Evolutionary conservation across 805 yeast species (phyloP), one percentile per base, ranked within the genome.

Genomic region (Ogataea parapolymorpha): DNA sequence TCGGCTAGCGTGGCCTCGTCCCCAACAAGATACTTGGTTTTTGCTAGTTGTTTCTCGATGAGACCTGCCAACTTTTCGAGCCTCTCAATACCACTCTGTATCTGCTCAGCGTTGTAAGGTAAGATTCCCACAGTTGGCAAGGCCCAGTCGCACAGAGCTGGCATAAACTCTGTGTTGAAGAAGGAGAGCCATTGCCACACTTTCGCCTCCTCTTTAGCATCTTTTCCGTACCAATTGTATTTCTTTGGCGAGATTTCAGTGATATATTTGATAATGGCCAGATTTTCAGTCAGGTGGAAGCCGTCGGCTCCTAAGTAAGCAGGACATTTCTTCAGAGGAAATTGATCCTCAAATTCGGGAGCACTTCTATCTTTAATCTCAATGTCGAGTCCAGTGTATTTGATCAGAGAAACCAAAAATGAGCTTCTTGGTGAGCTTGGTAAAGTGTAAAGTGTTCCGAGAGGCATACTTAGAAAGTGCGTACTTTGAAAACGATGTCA

Each of bases 1-100:
- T 36, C 34, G 11, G 39, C 39, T n/a, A 36, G 16, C 7, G 34
- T 36, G 9, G 39, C n/a, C 15, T 36, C 33, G 13, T 27, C 39
- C 6, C 28, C 39, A 22, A 13, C 28, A n/a, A 36, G 28, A 17
- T 36, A 28, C 29, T 27, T 23, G 5, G 32, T 14, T 6, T 27
- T 16, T 23, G 18, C 18, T 14, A 37, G 22, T 20, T 30, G 35
- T 5, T 30, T 14, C 23, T 37, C 36, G 16, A 25, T 5, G 15
- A 28, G 5, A 7, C 12, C 18, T 5, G 13, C 25, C 5, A 13
- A 11, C 32, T 22, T 22, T 26, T 28, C 15, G 26, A 36, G 11
- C 1, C 11, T 22, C 4, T 20, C 22, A 7, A 28, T 7, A 8
- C 28, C 33, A 4, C 15, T 12, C 17, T 36, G 11, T 10, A 36